phyloP scores from a whole-genome alignment of 805 yeast species.

The Wickerhamomyces xylosicus region DNA sequence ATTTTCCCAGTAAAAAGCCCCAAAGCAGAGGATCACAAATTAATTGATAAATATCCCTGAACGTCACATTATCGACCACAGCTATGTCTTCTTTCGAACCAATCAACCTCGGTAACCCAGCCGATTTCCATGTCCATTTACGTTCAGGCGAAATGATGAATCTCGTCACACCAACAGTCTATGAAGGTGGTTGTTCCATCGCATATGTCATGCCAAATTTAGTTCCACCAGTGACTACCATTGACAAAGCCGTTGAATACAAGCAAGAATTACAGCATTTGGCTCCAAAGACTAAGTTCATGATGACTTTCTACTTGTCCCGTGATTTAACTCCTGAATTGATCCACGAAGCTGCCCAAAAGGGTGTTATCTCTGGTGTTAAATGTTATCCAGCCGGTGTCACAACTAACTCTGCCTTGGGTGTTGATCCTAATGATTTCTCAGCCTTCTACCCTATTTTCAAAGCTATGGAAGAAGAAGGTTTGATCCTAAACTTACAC shows the following conservation, averaged over 20 bases:
- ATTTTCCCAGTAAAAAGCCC: too few species aligned
- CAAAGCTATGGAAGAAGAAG: constrained; percentile 73
- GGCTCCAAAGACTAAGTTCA: constrained; percentile 75
- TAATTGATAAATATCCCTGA: too few species aligned
- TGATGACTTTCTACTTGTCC: constrained; percentile 84
- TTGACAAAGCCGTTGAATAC: constrained; percentile 63
- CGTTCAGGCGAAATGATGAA: constrained; percentile 94
- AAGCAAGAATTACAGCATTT: constrained; percentile 49
- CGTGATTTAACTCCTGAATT: constrained; percentile 78
- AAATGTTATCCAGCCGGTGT: constrained; percentile 99
- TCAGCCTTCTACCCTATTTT: constrained; percentile 82
- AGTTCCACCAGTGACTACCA: constrained; percentile 81
- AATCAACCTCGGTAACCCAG: constrained; percentile 53
- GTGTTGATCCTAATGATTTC: constrained; percentile 91
- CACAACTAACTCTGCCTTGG: constrained; percentile 89
- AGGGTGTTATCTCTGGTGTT: constrained; percentile 70
- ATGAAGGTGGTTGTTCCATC: constrained; percentile 82
- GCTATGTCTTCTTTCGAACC: not conserved
- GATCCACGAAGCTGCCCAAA: constrained; percentile 64
- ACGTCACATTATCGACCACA: too few species aligned
- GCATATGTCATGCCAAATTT: constrained; percentile 96
- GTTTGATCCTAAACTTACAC: constrained; percentile 77
- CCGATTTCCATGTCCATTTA: constrained; percentile 93
- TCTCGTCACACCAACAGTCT: constrained; percentile 80
- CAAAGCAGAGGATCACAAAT: too few species aligned